Conservation (phyloP, 2,329 filamentous ascomycete genomes). For the Cladophialophora bantiana region DNA sequence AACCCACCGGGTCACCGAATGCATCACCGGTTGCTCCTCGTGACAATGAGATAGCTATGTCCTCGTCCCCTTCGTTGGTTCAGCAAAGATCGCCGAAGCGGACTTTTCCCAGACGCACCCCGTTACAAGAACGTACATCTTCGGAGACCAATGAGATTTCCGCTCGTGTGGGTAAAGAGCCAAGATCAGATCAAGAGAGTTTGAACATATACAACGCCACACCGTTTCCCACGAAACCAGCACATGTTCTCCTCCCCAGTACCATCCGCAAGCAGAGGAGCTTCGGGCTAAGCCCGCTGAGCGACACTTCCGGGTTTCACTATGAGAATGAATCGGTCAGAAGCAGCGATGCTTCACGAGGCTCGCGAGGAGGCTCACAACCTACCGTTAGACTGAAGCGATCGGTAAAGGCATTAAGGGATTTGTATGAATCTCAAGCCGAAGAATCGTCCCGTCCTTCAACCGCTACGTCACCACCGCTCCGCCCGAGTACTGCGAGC, state of each 20-base stretch:
- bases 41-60: constrained; percentile 38
- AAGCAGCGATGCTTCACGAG: constrained; percentile 23
- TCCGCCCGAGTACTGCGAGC: constrained; percentile 34
- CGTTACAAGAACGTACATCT: constrained; percentile 55
- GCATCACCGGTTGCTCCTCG: constrained; percentile 13
- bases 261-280: constrained; percentile 42
- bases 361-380: constrained; percentile 19
- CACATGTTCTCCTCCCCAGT: constrained; percentile 53
- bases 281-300: constrained; percentile 22
- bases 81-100: constrained; percentile 45
- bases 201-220: constrained; percentile 51
- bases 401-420: constrained; percentile 40
- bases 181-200: constrained; percentile 41
- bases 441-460: constrained; percentile 39
- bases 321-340: constrained; percentile 22
- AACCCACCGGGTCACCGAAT: constrained; percentile 10
- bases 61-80: constrained; percentile 38
- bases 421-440: constrained; percentile 41
- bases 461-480: constrained; percentile 35
- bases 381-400: constrained; percentile 39
- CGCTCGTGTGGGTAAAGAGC: constrained; percentile 47
- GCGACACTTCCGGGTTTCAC: constrained; percentile 25
- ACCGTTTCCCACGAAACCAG: constrained; percentile 57
- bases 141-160: constrained; percentile 55
- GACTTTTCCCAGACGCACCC: constrained; percentile 50